A percentile compares a stretch with the other conserved stretches of the same genome.
Conservation (phyloP, 345 rosid genomes). For the Eucalyptus urophylla region DNA sequence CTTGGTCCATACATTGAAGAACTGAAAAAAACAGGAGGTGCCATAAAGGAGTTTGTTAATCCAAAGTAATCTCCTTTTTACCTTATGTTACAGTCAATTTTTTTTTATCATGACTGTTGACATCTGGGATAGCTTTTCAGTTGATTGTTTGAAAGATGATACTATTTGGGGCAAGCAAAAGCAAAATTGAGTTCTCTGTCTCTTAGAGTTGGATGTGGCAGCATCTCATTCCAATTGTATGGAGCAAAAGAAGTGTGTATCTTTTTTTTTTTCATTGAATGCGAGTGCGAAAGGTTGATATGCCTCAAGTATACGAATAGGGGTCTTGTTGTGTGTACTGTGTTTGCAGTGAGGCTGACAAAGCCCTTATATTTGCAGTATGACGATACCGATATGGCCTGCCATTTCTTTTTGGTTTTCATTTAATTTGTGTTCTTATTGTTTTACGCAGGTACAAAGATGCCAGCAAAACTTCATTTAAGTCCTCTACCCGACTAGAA, state of each 20-base stretch:
- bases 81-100: not conserved
- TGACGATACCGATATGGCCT: not conserved
- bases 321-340: not conserved
- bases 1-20: constrained; percentile 78
- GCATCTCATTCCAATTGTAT: not conserved
- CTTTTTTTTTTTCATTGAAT: not conserved
- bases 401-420: not conserved
- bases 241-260: not conserved
- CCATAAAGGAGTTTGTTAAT: constrained; percentile 94
- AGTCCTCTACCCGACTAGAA: constrained; percentile 89
- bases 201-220: not conserved
- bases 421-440: not conserved
- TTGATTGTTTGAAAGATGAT: not conserved
- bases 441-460: constrained; percentile 65
- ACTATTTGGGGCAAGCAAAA: not conserved
- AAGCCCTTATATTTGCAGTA: not conserved
- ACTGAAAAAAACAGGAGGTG: constrained; percentile 84
- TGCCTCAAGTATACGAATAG: not conserved
- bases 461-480: constrained; percentile 75
- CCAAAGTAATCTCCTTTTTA: constrained; percentile 59
- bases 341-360: not conserved
- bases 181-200: not conserved
- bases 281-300: not conserved
- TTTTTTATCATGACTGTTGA: not conserved
- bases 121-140: not conserved